phyloP scores from a whole-genome alignment of 371 early-diverging fungal genomes.

The Funneliformis caledonium region DNA sequence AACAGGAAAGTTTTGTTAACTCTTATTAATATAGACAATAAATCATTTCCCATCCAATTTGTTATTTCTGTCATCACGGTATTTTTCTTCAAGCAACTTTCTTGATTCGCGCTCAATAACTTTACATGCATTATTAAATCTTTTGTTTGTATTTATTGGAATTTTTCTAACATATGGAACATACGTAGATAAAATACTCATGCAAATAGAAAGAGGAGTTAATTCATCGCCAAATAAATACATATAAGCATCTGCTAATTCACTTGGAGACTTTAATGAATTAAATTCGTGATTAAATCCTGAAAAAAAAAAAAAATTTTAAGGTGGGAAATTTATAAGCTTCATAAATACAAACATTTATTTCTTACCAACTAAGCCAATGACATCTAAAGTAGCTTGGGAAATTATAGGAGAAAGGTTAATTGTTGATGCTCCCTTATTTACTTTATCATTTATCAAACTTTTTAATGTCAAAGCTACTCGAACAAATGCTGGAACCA shows the following conservation, averaged over 20 bases:
- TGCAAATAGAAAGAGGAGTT: not conserved
- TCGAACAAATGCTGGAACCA: conserved; percentile 54
- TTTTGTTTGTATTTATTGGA: not conserved
- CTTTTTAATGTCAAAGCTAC: conserved; percentile 48
- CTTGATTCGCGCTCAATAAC: too few relatives aligned
- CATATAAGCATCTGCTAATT: conserved; percentile 15
- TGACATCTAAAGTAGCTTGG: too few relatives aligned
- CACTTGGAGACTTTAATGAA: not conserved
- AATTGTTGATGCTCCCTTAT: conserved; percentile 41
- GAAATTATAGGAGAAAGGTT: conserved; percentile 50
- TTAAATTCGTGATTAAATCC: too few relatives aligned
- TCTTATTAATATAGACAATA: not conserved
- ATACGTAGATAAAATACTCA: not conserved
- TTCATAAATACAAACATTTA: not conserved
- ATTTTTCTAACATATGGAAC: conserved; percentile 4
- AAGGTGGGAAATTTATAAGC: not conserved
- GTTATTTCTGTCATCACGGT: too few relatives aligned
- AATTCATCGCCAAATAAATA: not conserved
- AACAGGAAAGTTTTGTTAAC: not conserved
- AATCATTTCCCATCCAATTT: too few relatives aligned
- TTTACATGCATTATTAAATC: too few relatives aligned
- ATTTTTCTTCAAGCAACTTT: too few relatives aligned
- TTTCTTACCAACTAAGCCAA: too few relatives aligned
- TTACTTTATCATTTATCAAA: conserved; percentile 34
- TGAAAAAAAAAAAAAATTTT: not conserved